Evolutionary conservation across 805 yeast genomes (phyloP).

Genomic region (Dipodascopsis tothii): DNA sequence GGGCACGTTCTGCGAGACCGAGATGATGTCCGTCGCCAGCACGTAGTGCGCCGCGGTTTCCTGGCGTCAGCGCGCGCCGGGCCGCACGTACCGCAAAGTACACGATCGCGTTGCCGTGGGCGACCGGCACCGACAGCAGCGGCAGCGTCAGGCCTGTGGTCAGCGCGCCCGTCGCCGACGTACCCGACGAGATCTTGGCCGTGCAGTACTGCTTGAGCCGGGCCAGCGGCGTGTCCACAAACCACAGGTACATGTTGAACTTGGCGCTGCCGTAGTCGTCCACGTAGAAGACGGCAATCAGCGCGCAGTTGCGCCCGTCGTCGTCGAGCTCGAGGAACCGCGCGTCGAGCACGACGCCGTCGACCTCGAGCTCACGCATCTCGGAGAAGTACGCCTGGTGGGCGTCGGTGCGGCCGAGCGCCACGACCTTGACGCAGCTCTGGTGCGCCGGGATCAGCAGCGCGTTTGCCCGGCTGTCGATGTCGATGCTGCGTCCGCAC

Average conservation of each 20-base stretch:
- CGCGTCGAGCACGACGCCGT: slow-evolving; percentile 15
- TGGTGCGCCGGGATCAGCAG: slow-evolving; percentile 11
- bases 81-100: background rate
- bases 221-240: slow-evolving; percentile 3
- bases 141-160: background rate
- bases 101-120: background rate
- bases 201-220: background rate
- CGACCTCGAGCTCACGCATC: slow-evolving; percentile 10
- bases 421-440: slow-evolving; percentile 8
- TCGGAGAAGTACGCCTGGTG: background rate
- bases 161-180: background rate
- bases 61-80: background rate
- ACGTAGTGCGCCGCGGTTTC: background rate
- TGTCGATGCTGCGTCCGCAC: background rate
- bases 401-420: background rate
- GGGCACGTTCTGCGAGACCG: background rate
- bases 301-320: background rate
- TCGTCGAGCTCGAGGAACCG: slow-evolving; percentile 4
- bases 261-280: slow-evolving; percentile 4
- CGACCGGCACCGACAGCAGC: background rate
- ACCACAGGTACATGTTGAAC: slow-evolving; percentile 7
- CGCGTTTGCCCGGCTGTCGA: slow-evolving; percentile 3
- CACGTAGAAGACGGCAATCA: slow-evolving; percentile 5
- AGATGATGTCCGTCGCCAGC: background rate
- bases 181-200: background rate